Evolutionary conservation across 2,329 filamentous ascomycete genomes (phyloP).

Genomic region (Ustulina deusta): DNA sequence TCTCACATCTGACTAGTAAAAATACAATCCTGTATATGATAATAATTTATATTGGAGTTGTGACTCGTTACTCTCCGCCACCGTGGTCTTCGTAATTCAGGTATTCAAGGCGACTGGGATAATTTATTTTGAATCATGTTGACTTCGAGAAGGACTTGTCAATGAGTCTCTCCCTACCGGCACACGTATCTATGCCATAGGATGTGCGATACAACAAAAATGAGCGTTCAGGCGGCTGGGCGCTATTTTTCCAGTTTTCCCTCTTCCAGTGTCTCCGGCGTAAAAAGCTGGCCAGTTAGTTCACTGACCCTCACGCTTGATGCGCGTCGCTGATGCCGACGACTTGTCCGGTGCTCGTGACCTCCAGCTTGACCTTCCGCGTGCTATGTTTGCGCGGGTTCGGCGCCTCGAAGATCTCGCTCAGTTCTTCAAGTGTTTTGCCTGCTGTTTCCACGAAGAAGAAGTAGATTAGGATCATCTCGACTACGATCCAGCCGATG

Average conservation of each 20-base stretch:
- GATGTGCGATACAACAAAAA: not conserved
- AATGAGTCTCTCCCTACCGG: not conserved
- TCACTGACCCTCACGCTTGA: conserved; percentile 35
- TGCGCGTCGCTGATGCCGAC: conserved; percentile 39
- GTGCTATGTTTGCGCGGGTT: conserved; percentile 53
- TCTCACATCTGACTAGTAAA: not conserved
- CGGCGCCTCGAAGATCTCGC: conserved; percentile 48
- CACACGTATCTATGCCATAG: not conserved
- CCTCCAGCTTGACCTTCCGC: conserved; percentile 65
- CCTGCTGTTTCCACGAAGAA: conserved; percentile 51
- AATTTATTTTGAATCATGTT: not conserved
- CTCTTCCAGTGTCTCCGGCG: no score
- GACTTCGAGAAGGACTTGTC: not conserved
- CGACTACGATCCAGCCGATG: conserved; percentile 48
- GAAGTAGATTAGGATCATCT: conserved; percentile 50
- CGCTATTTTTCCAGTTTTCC: no score
- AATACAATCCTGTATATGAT: not conserved
- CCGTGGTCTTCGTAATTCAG: not conserved
- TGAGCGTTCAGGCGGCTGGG: not conserved
- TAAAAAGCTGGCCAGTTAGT: no score
- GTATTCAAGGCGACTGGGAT: not conserved
- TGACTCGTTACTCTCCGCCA: not conserved
- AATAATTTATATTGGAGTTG: not conserved
- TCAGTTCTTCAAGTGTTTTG: conserved; percentile 49
- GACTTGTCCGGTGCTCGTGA: conserved; percentile 50